These are phyloP conservation scores for Eucalyptus marginata DNA, from an alignment of 345 rosid genomes.

Conservation along the genomic window DNA sequence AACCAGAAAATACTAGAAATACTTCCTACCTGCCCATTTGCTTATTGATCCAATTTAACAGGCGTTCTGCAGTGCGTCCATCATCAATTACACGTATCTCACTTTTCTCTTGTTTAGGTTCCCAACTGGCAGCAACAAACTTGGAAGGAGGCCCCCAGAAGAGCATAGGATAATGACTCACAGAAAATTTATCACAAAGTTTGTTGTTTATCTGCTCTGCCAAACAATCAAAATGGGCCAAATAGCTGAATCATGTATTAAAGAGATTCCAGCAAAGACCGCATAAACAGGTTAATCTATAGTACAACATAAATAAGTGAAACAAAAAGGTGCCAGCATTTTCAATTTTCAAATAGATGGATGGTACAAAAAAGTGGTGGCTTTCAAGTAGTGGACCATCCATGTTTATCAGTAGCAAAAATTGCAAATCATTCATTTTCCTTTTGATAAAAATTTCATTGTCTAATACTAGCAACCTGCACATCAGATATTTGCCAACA, in stretches of 20 bases:
- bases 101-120: constrained; percentile 47
- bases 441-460: neutral
- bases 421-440: neutral
- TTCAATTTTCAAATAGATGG: neutral
- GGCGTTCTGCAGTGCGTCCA: constrained; percentile 69
- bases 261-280: neutral
- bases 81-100: constrained; percentile 49
- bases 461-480: neutral
- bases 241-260: neutral
- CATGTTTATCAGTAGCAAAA: neutral
- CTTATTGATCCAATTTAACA: constrained; percentile 91
- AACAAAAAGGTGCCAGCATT: neutral
- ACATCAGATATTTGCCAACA: neutral
- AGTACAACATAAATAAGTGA: neutral
- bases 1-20: neutral
- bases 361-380: neutral
- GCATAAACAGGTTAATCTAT: neutral
- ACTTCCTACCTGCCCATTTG: constrained; percentile 62
- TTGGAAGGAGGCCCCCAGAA: constrained; percentile 72
- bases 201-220: constrained; percentile 86
- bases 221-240: constrained; percentile 10
- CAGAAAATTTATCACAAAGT: constrained; percentile 85
- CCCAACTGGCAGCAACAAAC: constrained; percentile 52
- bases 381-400: neutral
- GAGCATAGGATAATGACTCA: constrained; percentile 85